phyloP scores from a whole-genome alignment of 2,329 filamentous ascomycete genomes.

The Exophiala spinifera region DNA sequence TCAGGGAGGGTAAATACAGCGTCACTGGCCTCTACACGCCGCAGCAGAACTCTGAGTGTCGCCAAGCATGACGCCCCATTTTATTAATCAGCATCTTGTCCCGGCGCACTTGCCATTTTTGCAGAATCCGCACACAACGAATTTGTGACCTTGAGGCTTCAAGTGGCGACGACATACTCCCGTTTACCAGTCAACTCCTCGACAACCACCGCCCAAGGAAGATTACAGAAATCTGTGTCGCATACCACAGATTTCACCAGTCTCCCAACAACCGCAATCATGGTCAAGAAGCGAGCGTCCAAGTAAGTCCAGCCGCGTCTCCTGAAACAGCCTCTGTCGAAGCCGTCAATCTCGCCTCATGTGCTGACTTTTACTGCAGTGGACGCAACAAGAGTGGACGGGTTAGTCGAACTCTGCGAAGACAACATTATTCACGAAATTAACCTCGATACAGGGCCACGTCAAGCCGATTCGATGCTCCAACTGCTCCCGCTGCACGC shows the following conservation, averaged over 20 bases:
- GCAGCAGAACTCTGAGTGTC: neutral
- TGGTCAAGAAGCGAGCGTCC: slow-evolving; percentile 74
- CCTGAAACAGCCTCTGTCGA: neutral
- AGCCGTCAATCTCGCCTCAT: neutral
- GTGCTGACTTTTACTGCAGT: slow-evolving; percentile 49
- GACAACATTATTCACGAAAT: neutral
- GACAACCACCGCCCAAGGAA: neutral
- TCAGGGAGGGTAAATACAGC: neutral
- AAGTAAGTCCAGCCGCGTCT: slow-evolving; percentile 53
- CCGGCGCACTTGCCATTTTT: neutral
- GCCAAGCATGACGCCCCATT: neutral
- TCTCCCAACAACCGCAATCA: slow-evolving; percentile 52
- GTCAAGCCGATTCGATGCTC: slow-evolving; percentile 97
- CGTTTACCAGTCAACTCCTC: neutral
- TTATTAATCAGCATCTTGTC: neutral
- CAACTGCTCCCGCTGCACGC: slow-evolving; percentile 85
- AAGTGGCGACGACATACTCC: neutral
- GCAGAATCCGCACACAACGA: neutral
- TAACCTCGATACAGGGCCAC: slow-evolving; percentile 67
- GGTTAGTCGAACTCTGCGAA: neutral
- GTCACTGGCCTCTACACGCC: too few relatives aligned
- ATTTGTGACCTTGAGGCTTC: neutral
- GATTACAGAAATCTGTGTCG: slow-evolving; percentile 18
- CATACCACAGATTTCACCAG: slow-evolving; percentile 21
- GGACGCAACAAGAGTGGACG: slow-evolving; percentile 97